Conservation (phyloP, 805 yeast species). For the Yarrowia porcina region DNA sequence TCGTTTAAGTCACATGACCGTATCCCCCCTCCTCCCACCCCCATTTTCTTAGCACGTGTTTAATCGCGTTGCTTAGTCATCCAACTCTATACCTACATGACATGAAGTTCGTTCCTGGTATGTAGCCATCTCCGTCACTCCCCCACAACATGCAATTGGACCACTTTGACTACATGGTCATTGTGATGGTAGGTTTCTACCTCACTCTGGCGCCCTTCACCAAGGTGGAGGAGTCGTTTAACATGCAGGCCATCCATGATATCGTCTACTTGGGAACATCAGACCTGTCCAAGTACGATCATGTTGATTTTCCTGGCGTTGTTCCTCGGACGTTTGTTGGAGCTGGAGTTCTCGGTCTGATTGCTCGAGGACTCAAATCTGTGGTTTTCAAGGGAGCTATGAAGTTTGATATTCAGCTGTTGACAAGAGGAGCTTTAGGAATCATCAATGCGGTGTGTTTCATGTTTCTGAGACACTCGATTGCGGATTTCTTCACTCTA, state of each 20-base stretch:
- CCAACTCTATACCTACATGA: too few species aligned
- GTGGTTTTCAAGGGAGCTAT: background rate
- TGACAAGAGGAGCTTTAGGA: slow-evolving; percentile 62
- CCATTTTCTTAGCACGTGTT: too few species aligned
- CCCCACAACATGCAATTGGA: slow-evolving; percentile 34
- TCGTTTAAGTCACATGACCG: too few species aligned
- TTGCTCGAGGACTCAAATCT: slow-evolving; percentile 38
- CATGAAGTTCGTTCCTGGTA: too few species aligned
- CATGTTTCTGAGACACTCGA: slow-evolving; percentile 48
- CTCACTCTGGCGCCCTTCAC: slow-evolving; percentile 69
- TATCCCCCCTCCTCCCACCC: too few species aligned
- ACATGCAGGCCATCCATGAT: slow-evolving; percentile 85
- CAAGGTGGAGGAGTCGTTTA: slow-evolving; percentile 93
- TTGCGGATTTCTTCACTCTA: slow-evolving; percentile 34
- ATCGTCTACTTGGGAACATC: slow-evolving; percentile 36
- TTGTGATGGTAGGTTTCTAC: slow-evolving; percentile 50
- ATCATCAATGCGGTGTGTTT: slow-evolving; percentile 55
- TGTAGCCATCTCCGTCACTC: too few species aligned
- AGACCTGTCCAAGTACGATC: slow-evolving; percentile 55
- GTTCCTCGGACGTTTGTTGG: slow-evolving; percentile 87
- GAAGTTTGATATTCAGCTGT: slow-evolving; percentile 47
- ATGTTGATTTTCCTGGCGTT: slow-evolving; percentile 75
- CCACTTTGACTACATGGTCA: slow-evolving; percentile 40
- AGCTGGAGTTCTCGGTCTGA: slow-evolving; percentile 50
- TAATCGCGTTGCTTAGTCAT: too few species aligned